Percentiles rank a stretch among this genome's conserved stretches.
phyloP scores from a whole-genome alignment of 176 grass and related monocot species.

The Aegilops bicornis region DNA sequence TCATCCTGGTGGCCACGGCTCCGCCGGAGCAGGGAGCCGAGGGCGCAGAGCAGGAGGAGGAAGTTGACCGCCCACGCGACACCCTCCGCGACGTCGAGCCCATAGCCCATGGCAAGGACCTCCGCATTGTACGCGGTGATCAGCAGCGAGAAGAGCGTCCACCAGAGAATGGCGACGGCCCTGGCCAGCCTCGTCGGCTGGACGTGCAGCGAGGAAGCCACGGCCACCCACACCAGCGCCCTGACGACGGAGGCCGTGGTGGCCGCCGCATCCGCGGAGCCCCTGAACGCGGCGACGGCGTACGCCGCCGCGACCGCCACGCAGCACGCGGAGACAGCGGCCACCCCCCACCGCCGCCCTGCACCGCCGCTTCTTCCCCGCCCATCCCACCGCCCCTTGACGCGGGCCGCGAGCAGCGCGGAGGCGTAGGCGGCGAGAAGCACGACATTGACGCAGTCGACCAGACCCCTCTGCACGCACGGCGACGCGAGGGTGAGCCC shows the following conservation, averaged over 20 bases:
- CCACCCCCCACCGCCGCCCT: not conserved
- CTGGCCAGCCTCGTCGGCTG: conserved; percentile 34
- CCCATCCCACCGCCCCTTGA: not conserved
- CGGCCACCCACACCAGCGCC: conserved; percentile 42
- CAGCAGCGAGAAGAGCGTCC: conserved; percentile 58
- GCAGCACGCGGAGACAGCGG: conserved; percentile 32
- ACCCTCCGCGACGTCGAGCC: conserved; percentile 32
- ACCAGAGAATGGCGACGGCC: conserved; percentile 56
- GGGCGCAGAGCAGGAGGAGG: conserved; percentile 51
- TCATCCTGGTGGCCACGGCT: not conserved
- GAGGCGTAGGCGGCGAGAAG: conserved; percentile 29
- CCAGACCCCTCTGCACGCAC: conserved; percentile 43
- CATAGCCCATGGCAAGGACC: conserved; percentile 14
- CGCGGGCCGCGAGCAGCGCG: conserved; percentile 15
- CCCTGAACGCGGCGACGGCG: conserved; percentile 7
- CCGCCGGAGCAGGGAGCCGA: conserved; percentile 1
- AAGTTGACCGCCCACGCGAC: conserved; percentile 62
- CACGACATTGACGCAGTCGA: conserved; percentile 35
- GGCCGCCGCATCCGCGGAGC: not conserved
- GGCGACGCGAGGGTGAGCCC: conserved; percentile 18
- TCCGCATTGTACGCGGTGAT: conserved; percentile 58
- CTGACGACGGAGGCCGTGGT: conserved; percentile 34
- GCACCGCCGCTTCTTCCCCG: not conserved
- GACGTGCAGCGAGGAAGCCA: conserved; percentile 58
- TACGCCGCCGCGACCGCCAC: conserved; percentile 7